Evolutionary conservation across 1,284 basidiomycete species (phyloP), one percentile per base, ranked within the genome.

Genomic region (Nidula niveotomentosa): DNA sequence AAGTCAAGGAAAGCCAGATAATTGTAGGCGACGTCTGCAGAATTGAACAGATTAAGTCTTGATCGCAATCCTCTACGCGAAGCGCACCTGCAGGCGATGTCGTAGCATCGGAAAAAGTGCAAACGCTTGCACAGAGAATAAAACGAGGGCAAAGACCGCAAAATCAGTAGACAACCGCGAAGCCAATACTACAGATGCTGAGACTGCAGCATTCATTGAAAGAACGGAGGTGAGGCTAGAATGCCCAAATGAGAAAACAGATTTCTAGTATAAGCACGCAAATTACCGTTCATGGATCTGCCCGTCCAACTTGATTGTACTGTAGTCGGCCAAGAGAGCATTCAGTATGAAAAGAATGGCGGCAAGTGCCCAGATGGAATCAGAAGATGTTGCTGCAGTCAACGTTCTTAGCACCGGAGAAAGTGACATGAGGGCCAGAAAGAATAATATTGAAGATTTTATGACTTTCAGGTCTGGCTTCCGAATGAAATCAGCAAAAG

Each of bases 191-290:
- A 98, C 93, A 12, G 92, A 94, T 5, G 94, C 93, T 36, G 92
- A 96, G 54, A 98, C 88, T 35, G 94, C 94, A 18, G 96, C 96
- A 61, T 98, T 98, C 76, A 96, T 90, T 35, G 94, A 96, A 43
- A 99, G 72, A 23, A 96, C 92, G 23, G 93, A 94, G 12, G 92
- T 90, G 49, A 96, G 75, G 63, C 93, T 96, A 60, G 58, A 59
- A 52, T 63, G 62, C 58, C 65, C 36, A 30, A 30, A 30, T 30
- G 30, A 30, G 30, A 30, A 30, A 30, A 30, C 30, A 30, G 2
- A 49, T 34, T 36, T 53, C 50, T 36, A 41, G 15, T 12, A 39
- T 55, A 36, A 55, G 37, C 13, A 55, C 55, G 52, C 39, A 47
- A 46, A 59, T 54, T 60, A 78, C 78, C 78, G 73, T 66, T 77